phyloP scores from a whole-genome alignment of 1,284 basidiomycete genomes.

The Trichosporon inkin region DNA sequence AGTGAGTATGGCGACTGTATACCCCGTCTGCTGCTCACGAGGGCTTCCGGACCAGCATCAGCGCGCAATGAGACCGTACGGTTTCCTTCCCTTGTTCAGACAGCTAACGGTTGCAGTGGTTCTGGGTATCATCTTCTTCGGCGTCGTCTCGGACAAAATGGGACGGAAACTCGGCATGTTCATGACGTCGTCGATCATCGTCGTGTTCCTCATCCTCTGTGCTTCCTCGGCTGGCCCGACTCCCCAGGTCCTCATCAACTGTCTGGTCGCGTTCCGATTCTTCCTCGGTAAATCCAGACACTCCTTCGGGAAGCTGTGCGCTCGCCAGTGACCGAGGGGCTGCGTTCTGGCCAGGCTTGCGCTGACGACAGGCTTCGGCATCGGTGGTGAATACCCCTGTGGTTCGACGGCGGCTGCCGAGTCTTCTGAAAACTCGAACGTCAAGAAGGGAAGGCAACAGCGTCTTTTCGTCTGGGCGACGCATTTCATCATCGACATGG shows the following conservation, averaged over 20 bases:
- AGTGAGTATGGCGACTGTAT: constrained; percentile 41
- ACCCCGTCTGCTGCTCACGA: too few species aligned
- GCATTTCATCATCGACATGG: constrained; percentile 22
- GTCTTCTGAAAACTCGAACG: constrained; percentile 69
- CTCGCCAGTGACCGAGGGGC: too few species aligned
- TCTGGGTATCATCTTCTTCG: constrained; percentile 38
- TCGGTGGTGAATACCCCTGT: constrained; percentile 83
- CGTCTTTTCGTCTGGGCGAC: constrained; percentile 63
- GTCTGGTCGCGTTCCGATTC: constrained; percentile 79
- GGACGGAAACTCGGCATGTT: constrained; percentile 63
- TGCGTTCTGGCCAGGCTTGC: neutral
- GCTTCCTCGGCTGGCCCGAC: constrained; percentile 49
- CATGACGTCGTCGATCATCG: constrained; percentile 19
- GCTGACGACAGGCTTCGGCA: constrained; percentile 49
- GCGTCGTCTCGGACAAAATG: constrained; percentile 74
- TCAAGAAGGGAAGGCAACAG: constrained; percentile 74
- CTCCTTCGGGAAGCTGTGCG: neutral
- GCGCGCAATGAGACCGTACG: neutral
- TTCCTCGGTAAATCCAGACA: constrained; percentile 56
- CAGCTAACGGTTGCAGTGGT: constrained; percentile 13
- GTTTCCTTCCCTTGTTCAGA: neutral
- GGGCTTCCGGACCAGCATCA: too few species aligned
- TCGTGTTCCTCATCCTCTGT: constrained; percentile 53
- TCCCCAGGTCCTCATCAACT: constrained; percentile 62
- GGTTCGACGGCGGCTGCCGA: constrained; percentile 62